These are phyloP conservation scores for Acanthochlamys bracteata DNA, from an alignment of 106 monocot genomes.

Conservation along the genomic window DNA sequence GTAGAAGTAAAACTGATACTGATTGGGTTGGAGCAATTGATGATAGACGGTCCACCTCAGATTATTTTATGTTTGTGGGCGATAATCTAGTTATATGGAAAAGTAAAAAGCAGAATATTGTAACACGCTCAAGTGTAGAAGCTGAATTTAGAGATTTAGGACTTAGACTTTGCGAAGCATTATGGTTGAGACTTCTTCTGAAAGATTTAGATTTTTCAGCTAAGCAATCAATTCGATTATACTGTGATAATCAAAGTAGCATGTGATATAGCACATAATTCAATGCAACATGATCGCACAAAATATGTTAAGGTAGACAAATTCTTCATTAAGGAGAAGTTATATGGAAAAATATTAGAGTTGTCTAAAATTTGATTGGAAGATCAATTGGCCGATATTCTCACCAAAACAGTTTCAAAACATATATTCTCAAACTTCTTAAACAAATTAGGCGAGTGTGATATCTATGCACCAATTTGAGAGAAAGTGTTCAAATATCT, in stretches of 20 bases:
- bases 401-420: conserved; percentile 7
- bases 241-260: conserved; percentile 14
- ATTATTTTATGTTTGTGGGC: conserved; percentile 8
- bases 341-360: conserved; percentile 6
- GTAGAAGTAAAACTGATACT: conserved; percentile 9
- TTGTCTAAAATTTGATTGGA: conserved; percentile 4
- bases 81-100: neutral
- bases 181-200: conserved; percentile 9
- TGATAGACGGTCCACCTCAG: neutral
- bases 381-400: conserved; percentile 17
- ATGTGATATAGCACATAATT: conserved; percentile 17
- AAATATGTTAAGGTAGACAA: conserved; percentile 12
- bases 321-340: conserved; percentile 19
- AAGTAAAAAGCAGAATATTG: conserved; percentile 7
- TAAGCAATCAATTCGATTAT: conserved; percentile 3
- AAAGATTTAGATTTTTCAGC: neutral
- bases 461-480: conserved; percentile 10
- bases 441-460: conserved; percentile 14
- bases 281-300: neutral
- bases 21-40: neutral
- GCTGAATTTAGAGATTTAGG: neutral
- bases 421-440: conserved; percentile 1
- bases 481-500: neutral
- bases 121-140: conserved; percentile 6
- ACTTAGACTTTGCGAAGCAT: conserved; percentile 5